Conservation (phyloP, 2,329 filamentous ascomycete species). For the Alternaria dauci region DNA sequence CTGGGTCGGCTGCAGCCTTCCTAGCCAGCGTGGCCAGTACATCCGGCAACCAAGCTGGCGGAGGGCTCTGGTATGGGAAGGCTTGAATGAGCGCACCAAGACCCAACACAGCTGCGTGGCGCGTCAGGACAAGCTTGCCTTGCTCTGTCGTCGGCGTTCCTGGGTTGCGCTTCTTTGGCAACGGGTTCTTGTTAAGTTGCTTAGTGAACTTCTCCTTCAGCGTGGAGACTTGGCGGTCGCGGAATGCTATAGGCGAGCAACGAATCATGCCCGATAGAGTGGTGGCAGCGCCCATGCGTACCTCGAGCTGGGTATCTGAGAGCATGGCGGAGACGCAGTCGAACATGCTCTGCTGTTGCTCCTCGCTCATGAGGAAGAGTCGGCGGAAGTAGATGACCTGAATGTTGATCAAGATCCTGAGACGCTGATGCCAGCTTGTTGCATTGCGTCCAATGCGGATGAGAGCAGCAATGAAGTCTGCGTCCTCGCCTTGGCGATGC, state of each 20-base stretch:
- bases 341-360: conserved; percentile 82
- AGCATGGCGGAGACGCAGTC: conserved; percentile 96
- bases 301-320: conserved; percentile 88
- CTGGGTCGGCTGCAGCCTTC: conserved; percentile 85
- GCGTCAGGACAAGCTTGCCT: conserved; percentile 78
- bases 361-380: conserved; percentile 80
- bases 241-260: conserved; percentile 84
- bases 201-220: conserved; percentile 82
- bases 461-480: conserved; percentile 82
- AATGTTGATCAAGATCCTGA: conserved; percentile 96
- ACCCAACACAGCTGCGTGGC: conserved; percentile 91
- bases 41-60: conserved; percentile 92
- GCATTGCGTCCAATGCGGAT: conserved; percentile 88
- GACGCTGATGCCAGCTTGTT: conserved; percentile 91
- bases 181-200: conserved; percentile 81
- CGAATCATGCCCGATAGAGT: conserved; percentile 98
- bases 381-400: conserved; percentile 98
- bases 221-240: conserved; percentile 76
- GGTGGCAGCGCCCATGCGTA: conserved; percentile 88
- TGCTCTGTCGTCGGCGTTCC: conserved; percentile 75
- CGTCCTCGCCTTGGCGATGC: conserved; percentile 85
- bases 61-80: conserved; percentile 94
- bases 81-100: conserved; percentile 91
- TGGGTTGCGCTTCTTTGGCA: conserved; percentile 72
- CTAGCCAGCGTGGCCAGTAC: conserved; percentile 85